Evolutionary conservation across 192 early-diverging fungal genomes (phyloP).

Genomic region (Allomyces arbusculus): DNA sequence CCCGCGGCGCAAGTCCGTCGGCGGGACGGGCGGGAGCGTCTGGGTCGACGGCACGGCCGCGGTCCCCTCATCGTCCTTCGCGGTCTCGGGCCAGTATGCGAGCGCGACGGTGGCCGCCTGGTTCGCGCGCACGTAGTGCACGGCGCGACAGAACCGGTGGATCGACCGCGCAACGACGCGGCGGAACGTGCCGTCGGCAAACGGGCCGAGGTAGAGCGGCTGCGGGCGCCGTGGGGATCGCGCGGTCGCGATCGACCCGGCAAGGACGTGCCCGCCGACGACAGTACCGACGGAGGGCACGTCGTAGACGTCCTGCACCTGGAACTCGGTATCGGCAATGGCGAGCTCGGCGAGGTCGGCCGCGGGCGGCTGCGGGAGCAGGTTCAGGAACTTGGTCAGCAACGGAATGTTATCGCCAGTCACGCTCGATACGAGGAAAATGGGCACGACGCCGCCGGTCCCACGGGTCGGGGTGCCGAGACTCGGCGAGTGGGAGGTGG

Average conservation of each 20-base stretch:
- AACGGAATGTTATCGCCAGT: slow-evolving; percentile 49
- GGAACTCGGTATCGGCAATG: slow-evolving; percentile 36
- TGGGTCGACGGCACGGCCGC: no score
- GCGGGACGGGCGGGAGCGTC: background rate
- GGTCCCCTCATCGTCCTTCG: background rate
- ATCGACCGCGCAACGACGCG: background rate
- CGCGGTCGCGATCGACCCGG: slow-evolving; percentile 22
- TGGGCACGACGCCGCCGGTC: slow-evolving; percentile 42
- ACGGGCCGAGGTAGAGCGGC: background rate
- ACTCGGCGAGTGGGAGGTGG: no score
- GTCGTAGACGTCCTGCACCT: slow-evolving; percentile 62
- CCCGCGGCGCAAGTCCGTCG: background rate
- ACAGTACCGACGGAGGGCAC: slow-evolving; percentile 46
- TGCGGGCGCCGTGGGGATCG: background rate
- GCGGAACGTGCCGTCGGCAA: background rate
- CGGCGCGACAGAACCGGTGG: background rate
- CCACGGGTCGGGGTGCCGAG: slow-evolving; percentile 2
- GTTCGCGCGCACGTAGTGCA: background rate
- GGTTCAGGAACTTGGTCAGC: slow-evolving; percentile 41
- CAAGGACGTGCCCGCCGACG: slow-evolving; percentile 34
- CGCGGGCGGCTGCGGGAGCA: slow-evolving; percentile 39
- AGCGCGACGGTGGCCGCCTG: background rate
- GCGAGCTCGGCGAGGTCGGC: slow-evolving; percentile 7
- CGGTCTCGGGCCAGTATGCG: background rate
- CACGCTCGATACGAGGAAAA: slow-evolving; percentile 69